Conservation (phyloP, 345 rosid genomes). For the Hibiscus tridactylites region DNA sequence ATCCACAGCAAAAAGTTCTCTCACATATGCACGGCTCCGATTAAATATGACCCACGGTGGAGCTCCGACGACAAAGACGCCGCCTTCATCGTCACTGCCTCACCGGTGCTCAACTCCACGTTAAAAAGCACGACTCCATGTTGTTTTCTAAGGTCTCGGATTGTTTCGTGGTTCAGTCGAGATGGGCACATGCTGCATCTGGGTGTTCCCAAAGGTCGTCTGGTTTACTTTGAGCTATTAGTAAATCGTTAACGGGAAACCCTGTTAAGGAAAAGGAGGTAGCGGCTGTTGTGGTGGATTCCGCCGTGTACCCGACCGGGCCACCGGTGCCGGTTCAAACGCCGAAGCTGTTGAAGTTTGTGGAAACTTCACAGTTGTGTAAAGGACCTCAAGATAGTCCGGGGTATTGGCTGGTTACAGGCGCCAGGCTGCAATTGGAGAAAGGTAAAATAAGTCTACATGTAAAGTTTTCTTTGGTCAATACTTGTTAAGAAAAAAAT, state of each 20-base stretch:
- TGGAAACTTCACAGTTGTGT: slow-evolving; percentile 60
- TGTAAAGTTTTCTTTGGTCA: slow-evolving; percentile 68
- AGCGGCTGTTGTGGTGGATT: slow-evolving; percentile 43
- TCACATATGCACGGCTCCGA: slow-evolving; percentile 67
- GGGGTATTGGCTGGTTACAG: slow-evolving; percentile 89
- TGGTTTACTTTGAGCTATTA: slow-evolving; percentile 59
- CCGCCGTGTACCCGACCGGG: slow-evolving; percentile 71
- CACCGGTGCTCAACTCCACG: slow-evolving; percentile 49
- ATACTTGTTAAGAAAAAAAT: neutral
- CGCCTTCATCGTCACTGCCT: slow-evolving; percentile 67
- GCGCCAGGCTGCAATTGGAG: slow-evolving; percentile 60
- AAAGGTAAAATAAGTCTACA: slow-evolving; percentile 68
- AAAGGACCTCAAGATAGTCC: slow-evolving; percentile 82
- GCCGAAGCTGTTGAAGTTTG: slow-evolving; percentile 63
- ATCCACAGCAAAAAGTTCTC: slow-evolving; percentile 53
- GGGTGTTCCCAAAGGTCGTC: slow-evolving; percentile 57
- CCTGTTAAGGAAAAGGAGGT: slow-evolving; percentile 31
- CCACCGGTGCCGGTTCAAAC: slow-evolving; percentile 74
- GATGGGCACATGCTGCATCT: slow-evolving; percentile 48
- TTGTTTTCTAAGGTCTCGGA: slow-evolving; percentile 50
- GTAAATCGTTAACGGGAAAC: slow-evolving; percentile 44
- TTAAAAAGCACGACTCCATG: slow-evolving; percentile 59
- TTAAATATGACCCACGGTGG: slow-evolving; percentile 55
- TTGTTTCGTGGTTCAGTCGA: slow-evolving; percentile 33
- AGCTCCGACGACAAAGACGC: slow-evolving; percentile 18